Percentiles rank a stretch among this genome's conserved stretches.
Evolutionary conservation across 768 basidiomycete genomes (phyloP).

Genomic region (Dacryopinax spathularia): DNA sequence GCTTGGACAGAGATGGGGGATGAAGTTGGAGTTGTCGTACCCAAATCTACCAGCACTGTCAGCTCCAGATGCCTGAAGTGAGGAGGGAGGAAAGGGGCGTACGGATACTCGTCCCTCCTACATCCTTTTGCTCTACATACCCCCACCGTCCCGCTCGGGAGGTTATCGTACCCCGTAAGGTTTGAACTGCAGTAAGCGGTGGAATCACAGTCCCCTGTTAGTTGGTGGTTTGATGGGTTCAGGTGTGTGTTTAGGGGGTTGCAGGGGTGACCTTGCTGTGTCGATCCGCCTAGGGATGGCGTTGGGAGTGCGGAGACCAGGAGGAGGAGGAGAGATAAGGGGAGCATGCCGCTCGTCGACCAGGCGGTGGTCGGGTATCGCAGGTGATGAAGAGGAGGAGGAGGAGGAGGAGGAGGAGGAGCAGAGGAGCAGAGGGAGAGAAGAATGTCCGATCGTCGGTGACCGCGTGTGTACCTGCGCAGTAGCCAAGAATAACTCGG

Average conservation of each 20-base stretch:
- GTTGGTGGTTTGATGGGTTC: constrained; percentile 59
- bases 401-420: no score
- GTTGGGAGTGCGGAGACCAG: not conserved
- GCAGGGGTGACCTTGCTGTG: constrained; percentile 36
- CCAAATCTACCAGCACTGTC: not conserved
- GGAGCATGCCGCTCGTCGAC: no score
- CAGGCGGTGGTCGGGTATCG: no score
- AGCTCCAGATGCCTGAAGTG: constrained; percentile 25
- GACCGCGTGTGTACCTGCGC: no score
- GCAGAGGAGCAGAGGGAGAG: no score
- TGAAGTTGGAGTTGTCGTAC: not conserved
- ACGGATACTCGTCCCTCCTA: constrained; percentile 62
- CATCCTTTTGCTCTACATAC: constrained; percentile 36
- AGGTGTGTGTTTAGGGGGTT: constrained; percentile 47
- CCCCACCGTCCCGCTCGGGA: not conserved
- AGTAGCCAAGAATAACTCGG: no score
- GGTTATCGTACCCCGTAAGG: constrained; percentile 37
- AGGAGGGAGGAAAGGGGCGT: constrained; percentile 28
- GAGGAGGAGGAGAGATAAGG: not conserved
- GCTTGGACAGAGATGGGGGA: constrained; percentile 39
- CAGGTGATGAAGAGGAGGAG: no score
- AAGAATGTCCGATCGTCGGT: no score
- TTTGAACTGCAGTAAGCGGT: constrained; percentile 46
- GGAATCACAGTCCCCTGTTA: constrained; percentile 63
- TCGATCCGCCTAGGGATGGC: constrained; percentile 29